Evolutionary conservation across 345 rosid genomes (phyloP).

Genomic region (Eutrema yunnanense): DNA sequence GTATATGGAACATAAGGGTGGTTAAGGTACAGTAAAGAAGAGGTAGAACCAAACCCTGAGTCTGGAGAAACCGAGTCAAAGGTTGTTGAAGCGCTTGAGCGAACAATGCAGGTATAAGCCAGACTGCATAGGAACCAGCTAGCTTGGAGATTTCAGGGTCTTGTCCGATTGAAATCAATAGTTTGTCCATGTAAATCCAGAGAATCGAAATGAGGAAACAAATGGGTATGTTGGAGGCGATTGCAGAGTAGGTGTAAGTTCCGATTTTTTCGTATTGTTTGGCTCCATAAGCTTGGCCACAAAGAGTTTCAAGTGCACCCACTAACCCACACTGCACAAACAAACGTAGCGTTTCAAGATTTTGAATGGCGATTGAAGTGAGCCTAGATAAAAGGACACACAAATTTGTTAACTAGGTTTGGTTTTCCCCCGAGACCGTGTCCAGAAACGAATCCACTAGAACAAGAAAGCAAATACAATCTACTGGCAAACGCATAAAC

Average conservation of each 20-base stretch:
- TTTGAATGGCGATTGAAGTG: too few species aligned
- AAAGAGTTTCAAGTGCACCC: constrained; percentile 27
- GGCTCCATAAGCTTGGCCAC: constrained; percentile 34
- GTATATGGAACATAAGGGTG: constrained; percentile 20
- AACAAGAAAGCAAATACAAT: too few species aligned
- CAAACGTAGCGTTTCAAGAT: background rate
- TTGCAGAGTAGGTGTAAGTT: constrained; percentile 18
- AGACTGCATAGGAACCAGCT: constrained; percentile 15
- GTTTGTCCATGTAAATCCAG: constrained; percentile 18
- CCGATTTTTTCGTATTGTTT: constrained; percentile 19
- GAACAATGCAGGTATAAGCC: constrained; percentile 16
- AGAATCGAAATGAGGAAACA: constrained; percentile 16
- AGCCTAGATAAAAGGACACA: too few species aligned
- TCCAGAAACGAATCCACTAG: too few species aligned
- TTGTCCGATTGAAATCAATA: constrained; percentile 17
- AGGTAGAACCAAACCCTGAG: constrained; percentile 20
- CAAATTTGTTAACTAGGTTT: too few species aligned
- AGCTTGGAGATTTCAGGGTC: constrained; percentile 21
- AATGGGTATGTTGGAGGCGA: background rate
- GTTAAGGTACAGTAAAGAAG: constrained; percentile 12
- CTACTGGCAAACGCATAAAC: too few species aligned
- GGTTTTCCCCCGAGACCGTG: too few species aligned
- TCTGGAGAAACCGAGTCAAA: constrained; percentile 20
- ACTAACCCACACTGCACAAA: constrained; percentile 7
- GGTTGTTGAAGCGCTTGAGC: constrained; percentile 24